phyloP scores from a whole-genome alignment of 768 basidiomycete species.

The Panaeolus papilionaceus region DNA sequence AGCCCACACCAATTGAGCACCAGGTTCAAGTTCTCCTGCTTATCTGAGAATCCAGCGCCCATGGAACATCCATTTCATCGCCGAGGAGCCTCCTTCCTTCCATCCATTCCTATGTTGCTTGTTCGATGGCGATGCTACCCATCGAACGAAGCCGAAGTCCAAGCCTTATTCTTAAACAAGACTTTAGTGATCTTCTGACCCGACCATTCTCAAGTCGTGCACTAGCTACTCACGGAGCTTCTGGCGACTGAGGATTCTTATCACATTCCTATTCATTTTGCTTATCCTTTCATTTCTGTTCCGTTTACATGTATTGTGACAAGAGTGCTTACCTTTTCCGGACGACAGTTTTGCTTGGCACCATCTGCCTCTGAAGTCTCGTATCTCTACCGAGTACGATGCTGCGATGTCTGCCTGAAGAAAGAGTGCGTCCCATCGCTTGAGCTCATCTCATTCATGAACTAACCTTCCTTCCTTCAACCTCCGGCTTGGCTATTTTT shows the following conservation, averaged over 20 bases:
- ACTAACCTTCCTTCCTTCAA: not conserved
- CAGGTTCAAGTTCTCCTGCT: not conserved
- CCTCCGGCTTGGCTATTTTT: not conserved
- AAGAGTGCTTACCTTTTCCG: not conserved
- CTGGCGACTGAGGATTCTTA: not conserved
- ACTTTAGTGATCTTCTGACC: not conserved
- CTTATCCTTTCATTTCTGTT: not conserved
- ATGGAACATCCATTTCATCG: slow-evolving; percentile 2
- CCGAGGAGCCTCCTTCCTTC: not conserved
- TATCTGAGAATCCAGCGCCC: not conserved
- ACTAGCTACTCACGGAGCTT: not conserved
- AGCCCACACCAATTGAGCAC: not conserved
- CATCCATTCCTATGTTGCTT: slow-evolving; percentile 1
- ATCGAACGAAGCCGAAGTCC: not conserved
- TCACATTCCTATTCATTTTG: not conserved
- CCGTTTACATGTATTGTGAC: not conserved
- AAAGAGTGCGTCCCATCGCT: not conserved
- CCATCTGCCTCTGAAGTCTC: slow-evolving; percentile 7
- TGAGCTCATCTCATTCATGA: not conserved
- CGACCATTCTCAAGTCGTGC: not conserved
- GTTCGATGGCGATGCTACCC: not conserved
- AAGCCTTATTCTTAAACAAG: slow-evolving; percentile 2
- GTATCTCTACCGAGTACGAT: slow-evolving; percentile 5
- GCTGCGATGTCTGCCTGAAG: not conserved
- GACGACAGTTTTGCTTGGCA: slow-evolving; percentile 2